A percentile compares a stretch with the other conserved stretches of the same genome.
These are phyloP conservation scores for Erigeron canadensis DNA, from an alignment of 129 eudicot species.

Conservation along the genomic window DNA sequence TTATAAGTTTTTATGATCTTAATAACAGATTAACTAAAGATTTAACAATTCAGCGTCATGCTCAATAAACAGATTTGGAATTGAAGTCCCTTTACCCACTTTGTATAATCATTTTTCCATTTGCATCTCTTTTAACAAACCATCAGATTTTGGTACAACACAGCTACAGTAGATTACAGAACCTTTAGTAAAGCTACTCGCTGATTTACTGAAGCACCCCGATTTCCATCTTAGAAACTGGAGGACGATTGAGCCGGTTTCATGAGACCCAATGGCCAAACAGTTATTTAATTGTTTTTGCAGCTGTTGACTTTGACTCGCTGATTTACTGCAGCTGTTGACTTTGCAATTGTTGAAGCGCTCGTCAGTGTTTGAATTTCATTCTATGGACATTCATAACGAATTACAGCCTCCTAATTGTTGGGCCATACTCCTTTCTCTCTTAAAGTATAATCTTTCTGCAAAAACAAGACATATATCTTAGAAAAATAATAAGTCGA, in stretches of 20 bases:
- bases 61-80: slow-evolving; percentile 63
- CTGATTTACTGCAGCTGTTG: no score
- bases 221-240: slow-evolving; percentile 42
- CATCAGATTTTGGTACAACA: slow-evolving; percentile 34
- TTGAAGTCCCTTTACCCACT: slow-evolving; percentile 50
- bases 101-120: slow-evolving; percentile 32
- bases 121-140: slow-evolving; percentile 20
- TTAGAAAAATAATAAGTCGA: no score
- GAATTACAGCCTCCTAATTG: slow-evolving; percentile 58
- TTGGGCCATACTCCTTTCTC: slow-evolving; percentile 67
- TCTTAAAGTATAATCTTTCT: slow-evolving; percentile 78
- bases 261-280: slow-evolving; percentile 74
- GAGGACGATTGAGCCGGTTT: slow-evolving; percentile 46
- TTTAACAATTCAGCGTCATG: slow-evolving; percentile 38
- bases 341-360: slow-evolving; percentile 62
- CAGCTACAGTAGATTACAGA: slow-evolving; percentile 35
- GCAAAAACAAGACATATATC: slow-evolving; percentile 28
- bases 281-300: slow-evolving; percentile 50
- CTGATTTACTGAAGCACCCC: slow-evolving; percentile 44
- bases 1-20: neutral
- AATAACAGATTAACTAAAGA: slow-evolving; percentile 11
- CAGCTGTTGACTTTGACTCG: slow-evolving; percentile 44
- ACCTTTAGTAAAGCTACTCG: slow-evolving; percentile 31
- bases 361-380: slow-evolving; percentile 40
- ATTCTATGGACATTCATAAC: slow-evolving; percentile 52